Conservation (phyloP, 495 filamentous ascomycete species). For the Lepidopterella palustris region DNA sequence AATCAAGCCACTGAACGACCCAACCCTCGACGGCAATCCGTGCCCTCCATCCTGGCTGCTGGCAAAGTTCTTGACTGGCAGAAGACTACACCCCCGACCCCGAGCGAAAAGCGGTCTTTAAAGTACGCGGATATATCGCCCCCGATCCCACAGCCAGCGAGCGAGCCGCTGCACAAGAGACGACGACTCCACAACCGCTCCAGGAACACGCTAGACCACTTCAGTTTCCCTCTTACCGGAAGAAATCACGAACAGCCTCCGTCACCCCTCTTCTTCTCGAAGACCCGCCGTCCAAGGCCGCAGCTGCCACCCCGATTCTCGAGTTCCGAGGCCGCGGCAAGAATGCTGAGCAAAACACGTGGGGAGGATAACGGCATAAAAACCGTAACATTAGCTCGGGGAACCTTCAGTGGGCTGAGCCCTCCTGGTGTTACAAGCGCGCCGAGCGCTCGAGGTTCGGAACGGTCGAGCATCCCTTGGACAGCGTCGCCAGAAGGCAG, state of each 20-base stretch:
- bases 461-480: conserved; percentile 21
- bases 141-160: neutral
- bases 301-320: conserved; percentile 49
- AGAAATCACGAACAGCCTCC: conserved; percentile 29
- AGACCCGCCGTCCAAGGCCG: conserved; percentile 42
- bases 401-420: conserved; percentile 46
- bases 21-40: conserved; percentile 1
- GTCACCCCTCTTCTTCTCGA: conserved; percentile 56
- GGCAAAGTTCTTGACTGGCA: neutral
- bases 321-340: conserved; percentile 47
- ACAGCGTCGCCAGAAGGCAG: conserved; percentile 38
- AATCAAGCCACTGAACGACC: conserved; percentile 1
- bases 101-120: conserved; percentile 12
- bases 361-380: conserved; percentile 51
- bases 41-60: neutral
- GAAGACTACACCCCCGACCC: neutral
- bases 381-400: conserved; percentile 57
- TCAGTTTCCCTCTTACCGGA: conserved; percentile 14
- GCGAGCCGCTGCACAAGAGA: conserved; percentile 29
- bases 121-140: neutral
- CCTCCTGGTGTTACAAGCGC: conserved; percentile 46
- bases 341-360: conserved; percentile 52
- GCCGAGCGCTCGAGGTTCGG: conserved; percentile 37
- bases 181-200: conserved; percentile 14
- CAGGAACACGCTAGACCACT: conserved; percentile 23